phyloP scores from a whole-genome alignment of 2,329 filamentous ascomycete species.

The Fusarium mundagurra region DNA sequence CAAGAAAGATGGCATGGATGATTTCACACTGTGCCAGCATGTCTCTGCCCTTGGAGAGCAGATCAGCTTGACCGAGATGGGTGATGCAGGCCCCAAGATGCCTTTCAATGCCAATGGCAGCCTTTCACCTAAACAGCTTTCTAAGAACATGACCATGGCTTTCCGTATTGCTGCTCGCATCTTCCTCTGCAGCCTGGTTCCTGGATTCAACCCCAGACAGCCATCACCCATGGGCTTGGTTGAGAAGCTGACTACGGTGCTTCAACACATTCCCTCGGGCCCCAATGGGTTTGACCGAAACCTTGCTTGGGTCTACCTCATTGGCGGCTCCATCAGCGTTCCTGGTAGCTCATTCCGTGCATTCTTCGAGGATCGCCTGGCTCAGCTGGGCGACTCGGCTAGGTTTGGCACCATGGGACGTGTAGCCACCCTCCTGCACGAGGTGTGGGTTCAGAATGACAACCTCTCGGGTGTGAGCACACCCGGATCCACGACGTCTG shows the following conservation, averaged over 20 bases:
- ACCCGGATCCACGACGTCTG: conserved; percentile 49
- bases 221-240: conserved; percentile 80
- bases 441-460: conserved; percentile 86
- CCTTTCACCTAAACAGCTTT: conserved; percentile 83
- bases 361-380: conserved; percentile 80
- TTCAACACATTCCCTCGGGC: conserved; percentile 85
- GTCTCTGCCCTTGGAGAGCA: conserved; percentile 88
- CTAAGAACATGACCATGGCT: conserved; percentile 86
- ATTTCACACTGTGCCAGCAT: conserved; percentile 87
- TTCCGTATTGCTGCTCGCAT: conserved; percentile 94
- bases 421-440: conserved; percentile 78
- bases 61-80: conserved; percentile 81
- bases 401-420: conserved; percentile 87
- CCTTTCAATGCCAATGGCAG: conserved; percentile 76
- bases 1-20: conserved; percentile 83
- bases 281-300: conserved; percentile 87
- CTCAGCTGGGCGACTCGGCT: conserved; percentile 78
- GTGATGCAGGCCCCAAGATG: conserved; percentile 66
- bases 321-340: conserved; percentile 82
- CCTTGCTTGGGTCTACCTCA: conserved; percentile 91
- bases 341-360: conserved; percentile 78
- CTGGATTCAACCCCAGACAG: conserved; percentile 82
- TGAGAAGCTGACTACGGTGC: conserved; percentile 77
- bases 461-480: conserved; percentile 53
- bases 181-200: conserved; percentile 95